phyloP scores from a whole-genome alignment of 192 early-diverging fungal species.

The Geranomyces variabilis region DNA sequence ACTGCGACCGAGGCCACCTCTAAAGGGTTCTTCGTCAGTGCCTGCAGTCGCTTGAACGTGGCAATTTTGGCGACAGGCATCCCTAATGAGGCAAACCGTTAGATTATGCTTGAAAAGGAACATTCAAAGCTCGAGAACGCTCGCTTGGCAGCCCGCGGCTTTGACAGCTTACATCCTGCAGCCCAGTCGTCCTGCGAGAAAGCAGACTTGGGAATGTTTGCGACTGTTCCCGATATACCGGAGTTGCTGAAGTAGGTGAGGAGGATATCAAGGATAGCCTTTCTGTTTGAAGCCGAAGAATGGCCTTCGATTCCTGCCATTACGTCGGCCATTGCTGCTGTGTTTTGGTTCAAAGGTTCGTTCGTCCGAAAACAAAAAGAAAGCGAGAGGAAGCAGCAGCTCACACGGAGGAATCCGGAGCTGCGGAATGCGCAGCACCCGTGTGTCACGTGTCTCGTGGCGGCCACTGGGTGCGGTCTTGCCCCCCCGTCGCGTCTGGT shows the following conservation, averaged over 20 bases:
- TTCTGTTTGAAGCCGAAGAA: background rate
- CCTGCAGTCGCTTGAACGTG: slow-evolving; percentile 26
- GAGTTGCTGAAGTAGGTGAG: slow-evolving; percentile 31
- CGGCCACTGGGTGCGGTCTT: no score
- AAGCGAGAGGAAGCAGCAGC: background rate
- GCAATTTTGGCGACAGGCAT: slow-evolving; percentile 18
- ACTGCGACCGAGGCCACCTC: slow-evolving; percentile 13
- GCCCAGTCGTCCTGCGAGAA: slow-evolving; percentile 30
- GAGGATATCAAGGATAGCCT: slow-evolving; percentile 20
- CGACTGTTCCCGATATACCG: slow-evolving; percentile 31
- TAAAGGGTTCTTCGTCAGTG: slow-evolving; percentile 22
- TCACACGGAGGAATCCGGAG: background rate
- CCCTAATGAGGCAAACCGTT: slow-evolving; percentile 14
- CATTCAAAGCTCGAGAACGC: background rate
- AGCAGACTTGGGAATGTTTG: slow-evolving; percentile 21
- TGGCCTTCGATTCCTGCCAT: background rate
- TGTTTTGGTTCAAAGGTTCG: no score
- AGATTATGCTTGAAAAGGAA: background rate
- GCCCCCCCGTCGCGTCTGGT: no score
- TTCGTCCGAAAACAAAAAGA: background rate
- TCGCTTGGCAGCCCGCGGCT: background rate
- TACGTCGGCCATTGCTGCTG: no score
- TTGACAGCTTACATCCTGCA: slow-evolving; percentile 19
- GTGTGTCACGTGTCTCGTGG: slow-evolving; percentile 5
- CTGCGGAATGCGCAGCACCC: slow-evolving; percentile 9